Evolutionary conservation across 2,329 filamentous ascomycete genomes (phyloP).

Genomic region (Aspergillus nomiae): DNA sequence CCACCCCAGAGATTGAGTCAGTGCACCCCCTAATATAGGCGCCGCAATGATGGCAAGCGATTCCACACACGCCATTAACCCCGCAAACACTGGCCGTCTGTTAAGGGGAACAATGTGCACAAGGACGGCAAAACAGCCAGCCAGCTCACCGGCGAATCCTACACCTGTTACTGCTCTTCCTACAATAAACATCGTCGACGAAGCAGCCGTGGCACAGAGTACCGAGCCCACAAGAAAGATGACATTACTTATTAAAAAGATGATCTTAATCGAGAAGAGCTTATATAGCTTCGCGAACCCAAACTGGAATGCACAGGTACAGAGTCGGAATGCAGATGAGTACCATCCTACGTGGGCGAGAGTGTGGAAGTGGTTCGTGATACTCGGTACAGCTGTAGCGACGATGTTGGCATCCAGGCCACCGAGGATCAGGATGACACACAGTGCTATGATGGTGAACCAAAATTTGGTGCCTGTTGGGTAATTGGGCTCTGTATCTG

Average conservation of each 20-base stretch:
- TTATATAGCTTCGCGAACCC: slow-evolving; percentile 31
- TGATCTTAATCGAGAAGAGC: slow-evolving; percentile 32
- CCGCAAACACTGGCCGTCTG: slow-evolving; percentile 29
- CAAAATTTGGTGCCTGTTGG: slow-evolving; percentile 20
- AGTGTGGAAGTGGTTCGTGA: slow-evolving; percentile 30
- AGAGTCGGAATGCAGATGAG: slow-evolving; percentile 26
- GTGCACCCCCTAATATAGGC: slow-evolving; percentile 37
- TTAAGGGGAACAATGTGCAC: slow-evolving; percentile 25
- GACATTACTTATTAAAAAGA: slow-evolving; percentile 24
- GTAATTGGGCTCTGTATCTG: slow-evolving; percentile 8
- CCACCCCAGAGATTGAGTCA: slow-evolving; percentile 38
- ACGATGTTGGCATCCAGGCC: slow-evolving; percentile 36
- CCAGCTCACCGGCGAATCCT: slow-evolving; percentile 21
- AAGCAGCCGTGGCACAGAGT: slow-evolving; percentile 22
- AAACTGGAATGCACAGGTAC: slow-evolving; percentile 25
- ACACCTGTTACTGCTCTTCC: slow-evolving; percentile 35
- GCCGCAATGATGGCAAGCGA: slow-evolving; percentile 28
- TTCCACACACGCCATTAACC: slow-evolving; percentile 28
- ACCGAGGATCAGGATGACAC: slow-evolving; percentile 28
- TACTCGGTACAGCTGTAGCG: slow-evolving; percentile 35
- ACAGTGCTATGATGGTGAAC: slow-evolving; percentile 25
- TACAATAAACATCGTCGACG: slow-evolving; percentile 25
- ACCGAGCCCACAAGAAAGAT: slow-evolving; percentile 24
- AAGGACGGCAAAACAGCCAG: slow-evolving; percentile 21
- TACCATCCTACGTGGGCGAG: slow-evolving; percentile 34